These are phyloP conservation scores for Coemansia sp. DNA, from an alignment of 192 early-diverging fungal species.

Conservation along the genomic window DNA sequence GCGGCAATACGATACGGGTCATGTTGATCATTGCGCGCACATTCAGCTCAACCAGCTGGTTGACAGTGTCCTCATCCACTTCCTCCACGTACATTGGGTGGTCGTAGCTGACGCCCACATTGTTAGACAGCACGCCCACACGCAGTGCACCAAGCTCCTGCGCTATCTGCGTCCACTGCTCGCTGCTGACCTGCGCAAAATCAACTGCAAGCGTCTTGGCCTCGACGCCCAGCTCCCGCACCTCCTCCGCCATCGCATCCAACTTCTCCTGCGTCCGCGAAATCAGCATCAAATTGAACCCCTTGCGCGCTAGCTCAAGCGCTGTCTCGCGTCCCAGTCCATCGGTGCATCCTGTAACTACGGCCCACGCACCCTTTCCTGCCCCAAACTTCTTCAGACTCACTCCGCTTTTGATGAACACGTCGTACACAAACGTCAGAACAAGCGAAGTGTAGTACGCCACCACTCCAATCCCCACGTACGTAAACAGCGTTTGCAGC, in stretches of 20 bases:
- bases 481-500: conserved; percentile 41
- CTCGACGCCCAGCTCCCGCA: conserved; percentile 62
- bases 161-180: conserved; percentile 71
- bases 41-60: conserved; percentile 85
- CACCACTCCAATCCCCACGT: conserved; percentile 47
- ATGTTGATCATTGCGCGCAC: conserved; percentile 79
- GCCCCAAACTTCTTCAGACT: conserved; percentile 53
- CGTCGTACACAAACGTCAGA: conserved; percentile 46
- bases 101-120: conserved; percentile 91
- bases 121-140: conserved; percentile 78
- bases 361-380: conserved; percentile 56
- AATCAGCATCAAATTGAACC: conserved; percentile 83
- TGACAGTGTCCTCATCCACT: conserved; percentile 62
- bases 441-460: conserved; percentile 47
- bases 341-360: conserved; percentile 95
- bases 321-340: conserved; percentile 96
- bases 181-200: conserved; percentile 58
- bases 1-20: conserved; percentile 76
- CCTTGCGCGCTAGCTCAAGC: conserved; percentile 79
- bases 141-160: conserved; percentile 57
- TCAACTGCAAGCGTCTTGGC: conserved; percentile 75
- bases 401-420: conserved; percentile 43
- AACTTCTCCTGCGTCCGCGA: conserved; percentile 84
- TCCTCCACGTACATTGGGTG: conserved; percentile 87
- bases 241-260: conserved; percentile 68